phyloP scores from a whole-genome alignment of 2,329 filamentous ascomycete genomes.

The Pyrenophora seminiperda region DNA sequence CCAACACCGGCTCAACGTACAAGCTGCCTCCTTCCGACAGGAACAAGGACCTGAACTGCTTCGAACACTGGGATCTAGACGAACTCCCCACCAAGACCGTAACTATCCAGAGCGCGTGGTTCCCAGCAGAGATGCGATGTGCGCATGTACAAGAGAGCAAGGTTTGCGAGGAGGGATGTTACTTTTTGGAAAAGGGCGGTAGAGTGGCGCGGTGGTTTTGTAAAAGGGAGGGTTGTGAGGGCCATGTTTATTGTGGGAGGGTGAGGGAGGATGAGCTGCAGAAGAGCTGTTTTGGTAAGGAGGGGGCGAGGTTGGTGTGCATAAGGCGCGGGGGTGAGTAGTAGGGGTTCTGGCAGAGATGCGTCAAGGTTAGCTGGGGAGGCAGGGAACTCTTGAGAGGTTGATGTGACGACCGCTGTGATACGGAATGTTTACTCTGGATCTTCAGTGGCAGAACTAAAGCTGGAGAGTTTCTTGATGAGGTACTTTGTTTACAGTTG shows the following conservation, averaged over 20 bases:
- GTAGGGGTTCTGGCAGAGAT: too few relatives aligned
- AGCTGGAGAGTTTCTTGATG: too few relatives aligned
- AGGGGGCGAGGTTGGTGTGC: constrained; percentile 32
- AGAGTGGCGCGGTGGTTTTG: constrained; percentile 21
- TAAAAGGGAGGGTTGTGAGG: constrained; percentile 29
- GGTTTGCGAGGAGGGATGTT: constrained; percentile 30
- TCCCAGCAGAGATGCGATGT: constrained; percentile 30
- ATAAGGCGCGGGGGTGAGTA: not conserved
- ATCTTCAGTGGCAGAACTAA: too few relatives aligned
- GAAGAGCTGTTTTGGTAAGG: constrained; percentile 36
- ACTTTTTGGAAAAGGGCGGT: constrained; percentile 37
- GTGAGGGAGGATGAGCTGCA: constrained; percentile 20
- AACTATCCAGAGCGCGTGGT: constrained; percentile 16
- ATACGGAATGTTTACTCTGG: too few relatives aligned
- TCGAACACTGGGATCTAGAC: constrained; percentile 19
- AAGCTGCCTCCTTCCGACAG: constrained; percentile 15
- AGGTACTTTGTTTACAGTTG: too few relatives aligned
- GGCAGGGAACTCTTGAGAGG: too few relatives aligned
- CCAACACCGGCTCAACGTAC: constrained; percentile 6
- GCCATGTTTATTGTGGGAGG: constrained; percentile 31
- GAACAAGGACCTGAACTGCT: constrained; percentile 22
- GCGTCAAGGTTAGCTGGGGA: too few relatives aligned
- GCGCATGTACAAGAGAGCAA: constrained; percentile 19
- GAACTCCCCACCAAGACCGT: constrained; percentile 22
- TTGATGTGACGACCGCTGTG: too few relatives aligned